Conservation (phyloP, 179 eudicot genomes). For the Kewa caespitosa region DNA sequence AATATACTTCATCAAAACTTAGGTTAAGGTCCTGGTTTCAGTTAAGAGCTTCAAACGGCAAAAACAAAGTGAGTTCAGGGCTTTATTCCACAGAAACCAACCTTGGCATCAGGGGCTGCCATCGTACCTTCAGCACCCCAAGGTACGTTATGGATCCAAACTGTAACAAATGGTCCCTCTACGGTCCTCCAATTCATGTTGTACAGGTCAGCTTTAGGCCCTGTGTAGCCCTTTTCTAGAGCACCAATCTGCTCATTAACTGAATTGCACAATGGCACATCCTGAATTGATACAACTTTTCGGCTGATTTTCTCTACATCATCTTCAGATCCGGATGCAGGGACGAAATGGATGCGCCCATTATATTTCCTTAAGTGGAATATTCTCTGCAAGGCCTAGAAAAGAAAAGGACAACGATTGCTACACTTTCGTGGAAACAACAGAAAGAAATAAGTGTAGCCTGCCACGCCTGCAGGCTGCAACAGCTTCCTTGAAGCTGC, state of each 20-base stretch:
- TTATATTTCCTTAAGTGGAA: conserved; percentile 65
- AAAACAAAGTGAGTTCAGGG: neutral
- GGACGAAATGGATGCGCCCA: conserved; percentile 73
- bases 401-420: conserved; percentile 1
- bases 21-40: neutral
- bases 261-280: conserved; percentile 30
- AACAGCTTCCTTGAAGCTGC: too few relatives aligned
- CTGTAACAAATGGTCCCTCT: conserved; percentile 89
- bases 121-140: conserved; percentile 84
- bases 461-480: neutral
- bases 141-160: conserved; percentile 96
- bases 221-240: conserved; percentile 49
- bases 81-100: conserved; percentile 23
- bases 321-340: conserved; percentile 78
- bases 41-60: neutral
- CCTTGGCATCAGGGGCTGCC: conserved; percentile 96
- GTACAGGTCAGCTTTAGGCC: conserved; percentile 47
- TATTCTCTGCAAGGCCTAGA: conserved; percentile 73
- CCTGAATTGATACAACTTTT: conserved; percentile 29
- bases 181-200: conserved; percentile 65
- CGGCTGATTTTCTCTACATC: conserved; percentile 42
- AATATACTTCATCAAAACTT: neutral
- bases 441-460: neutral
- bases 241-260: conserved; percentile 29
- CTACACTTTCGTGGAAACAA: neutral